Evolutionary conservation across 352 stramenopile genomes (phyloP).

Genomic region (Nothophytophthora sp.): DNA sequence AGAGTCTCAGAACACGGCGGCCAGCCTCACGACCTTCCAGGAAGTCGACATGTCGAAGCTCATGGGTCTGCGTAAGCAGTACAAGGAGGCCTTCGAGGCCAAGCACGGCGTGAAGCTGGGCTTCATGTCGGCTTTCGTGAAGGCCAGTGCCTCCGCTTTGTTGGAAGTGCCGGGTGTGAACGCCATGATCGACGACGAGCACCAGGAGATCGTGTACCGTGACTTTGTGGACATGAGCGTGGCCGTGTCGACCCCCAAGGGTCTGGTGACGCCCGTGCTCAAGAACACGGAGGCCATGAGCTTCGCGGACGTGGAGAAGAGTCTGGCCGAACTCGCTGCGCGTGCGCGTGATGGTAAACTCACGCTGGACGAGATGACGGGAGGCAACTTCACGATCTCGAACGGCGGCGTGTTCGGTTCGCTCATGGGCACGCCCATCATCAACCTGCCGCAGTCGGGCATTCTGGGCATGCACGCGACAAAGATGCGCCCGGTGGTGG

Average conservation of each 20-base stretch:
- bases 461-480: conserved; percentile 99
- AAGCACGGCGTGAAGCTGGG: conserved; percentile 99
- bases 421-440: conserved; percentile 98
- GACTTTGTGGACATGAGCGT: conserved; percentile 99
- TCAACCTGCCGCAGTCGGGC: conserved; percentile 98
- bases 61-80: conserved; percentile 93
- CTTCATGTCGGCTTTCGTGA: conserved; percentile 99
- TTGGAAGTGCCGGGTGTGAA: conserved; percentile 96
- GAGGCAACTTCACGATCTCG: conserved; percentile 96
- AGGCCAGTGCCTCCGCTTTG: conserved; percentile 93
- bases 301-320: conserved; percentile 98
- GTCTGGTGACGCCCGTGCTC: conserved; percentile 98
- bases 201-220: conserved; percentile 99
- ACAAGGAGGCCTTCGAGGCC: conserved; percentile 97
- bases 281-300: conserved; percentile 97
- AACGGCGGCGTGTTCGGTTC: conserved; percentile 93
- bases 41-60: conserved; percentile 98
- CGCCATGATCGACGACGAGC: conserved; percentile 97
- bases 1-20: conserved; percentile 98
- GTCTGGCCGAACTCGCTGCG: conserved; percentile 93
- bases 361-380: conserved; percentile 64
- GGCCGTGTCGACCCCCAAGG: conserved; percentile 96
- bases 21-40: conserved; percentile 99
- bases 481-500: conserved; percentile 96
- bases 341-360: conserved; percentile 73